Conservation (phyloP, 805 yeast genomes). For the Wickerhamiella alocasiicola region DNA sequence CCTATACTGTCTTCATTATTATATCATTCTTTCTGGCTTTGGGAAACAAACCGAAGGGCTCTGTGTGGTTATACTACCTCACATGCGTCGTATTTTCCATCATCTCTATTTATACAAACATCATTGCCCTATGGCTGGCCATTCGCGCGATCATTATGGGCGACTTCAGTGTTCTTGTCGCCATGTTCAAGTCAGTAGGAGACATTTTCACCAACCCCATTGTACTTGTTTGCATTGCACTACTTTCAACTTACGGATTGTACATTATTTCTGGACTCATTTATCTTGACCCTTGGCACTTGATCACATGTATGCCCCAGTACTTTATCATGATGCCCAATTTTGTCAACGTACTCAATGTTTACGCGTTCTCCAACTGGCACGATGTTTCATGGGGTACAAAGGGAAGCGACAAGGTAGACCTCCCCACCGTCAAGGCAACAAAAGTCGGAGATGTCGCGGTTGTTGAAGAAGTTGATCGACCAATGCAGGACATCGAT, state of each 20-base stretch:
- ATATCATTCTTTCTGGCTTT: constrained; percentile 50
- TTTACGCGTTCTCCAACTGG: constrained; percentile 58
- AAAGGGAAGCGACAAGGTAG: constrained; percentile 47
- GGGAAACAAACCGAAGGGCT: constrained; percentile 54
- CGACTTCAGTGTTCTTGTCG: constrained; percentile 27
- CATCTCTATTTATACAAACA: constrained; percentile 46
- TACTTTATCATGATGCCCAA: constrained; percentile 29
- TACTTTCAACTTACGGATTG: constrained; percentile 48
- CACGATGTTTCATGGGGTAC: constrained; percentile 68
- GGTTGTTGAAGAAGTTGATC: constrained; percentile 41
- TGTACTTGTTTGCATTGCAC: constrained; percentile 46
- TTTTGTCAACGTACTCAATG: constrained; percentile 39
- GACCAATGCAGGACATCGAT: constrained; percentile 40
- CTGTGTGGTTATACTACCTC: constrained; percentile 40
- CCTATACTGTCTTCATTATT: constrained; percentile 44
- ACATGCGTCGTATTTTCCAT: constrained; percentile 46
- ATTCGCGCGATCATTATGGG: constrained; percentile 30
- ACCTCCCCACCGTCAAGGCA: constrained; percentile 35
- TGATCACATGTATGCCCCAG: constrained; percentile 39
- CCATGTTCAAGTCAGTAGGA: constrained; percentile 15
- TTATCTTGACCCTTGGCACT: constrained; percentile 57
- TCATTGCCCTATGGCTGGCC: constrained; percentile 48
- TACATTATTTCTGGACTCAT: constrained; percentile 47
- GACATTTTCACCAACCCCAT: constrained; percentile 31
- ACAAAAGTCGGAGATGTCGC: constrained; percentile 41